Base-by-base conservation (phyloP, 176 grass and related monocot genomes). In the Musa schizocarpa region DNA sequence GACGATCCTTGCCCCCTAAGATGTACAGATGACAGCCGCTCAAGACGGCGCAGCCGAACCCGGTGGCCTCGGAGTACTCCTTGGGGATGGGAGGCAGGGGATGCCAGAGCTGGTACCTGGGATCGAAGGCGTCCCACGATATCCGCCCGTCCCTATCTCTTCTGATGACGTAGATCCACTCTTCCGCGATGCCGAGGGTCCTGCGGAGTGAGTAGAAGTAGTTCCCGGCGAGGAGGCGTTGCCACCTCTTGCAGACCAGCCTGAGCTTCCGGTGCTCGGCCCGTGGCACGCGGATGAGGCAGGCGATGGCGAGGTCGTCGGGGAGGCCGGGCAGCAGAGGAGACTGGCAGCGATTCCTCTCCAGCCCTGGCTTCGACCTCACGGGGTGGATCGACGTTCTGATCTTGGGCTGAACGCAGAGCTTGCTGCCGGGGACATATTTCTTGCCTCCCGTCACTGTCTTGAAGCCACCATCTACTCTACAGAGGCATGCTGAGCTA, bases 191-290 rank as follows among this genome's bases (percentile, higher is more conserved):
- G 29, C 84, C 89, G 27, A 89, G 75, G 16, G 64, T 83, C 6
- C 75, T 74, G 9, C 92, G 92, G 23, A 89, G 89, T 26, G 52
- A 53, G 76, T 96, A 96, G 78, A 89, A 92, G 85, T 96, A 96
- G 67, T 96, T 96, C 74, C 89, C 87, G 9, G 85, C 79, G 49
- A 96, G 77, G 11, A 96, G 85, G 53, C 92, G 83, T n/a, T 52
- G 10, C 92, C 92, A 96, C 54, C 73, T 17, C 73, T 54, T 92
- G 83, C 87, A 89, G 55, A 96, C 92, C 9, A 96, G 81, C 54
- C 81, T 51, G 2, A 96, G 80, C 83, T 84, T 89, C 58, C 71
- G 76, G 50, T 96, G 92, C 0, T 92, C 81, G 0, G 80, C 87
- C 10, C 92, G 63, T 4, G 83, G 89, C 53, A 92, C 82, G 0